phyloP scores from a whole-genome alignment of 768 basidiomycete genomes.

The Chalciporus sphaerocephalus region DNA sequence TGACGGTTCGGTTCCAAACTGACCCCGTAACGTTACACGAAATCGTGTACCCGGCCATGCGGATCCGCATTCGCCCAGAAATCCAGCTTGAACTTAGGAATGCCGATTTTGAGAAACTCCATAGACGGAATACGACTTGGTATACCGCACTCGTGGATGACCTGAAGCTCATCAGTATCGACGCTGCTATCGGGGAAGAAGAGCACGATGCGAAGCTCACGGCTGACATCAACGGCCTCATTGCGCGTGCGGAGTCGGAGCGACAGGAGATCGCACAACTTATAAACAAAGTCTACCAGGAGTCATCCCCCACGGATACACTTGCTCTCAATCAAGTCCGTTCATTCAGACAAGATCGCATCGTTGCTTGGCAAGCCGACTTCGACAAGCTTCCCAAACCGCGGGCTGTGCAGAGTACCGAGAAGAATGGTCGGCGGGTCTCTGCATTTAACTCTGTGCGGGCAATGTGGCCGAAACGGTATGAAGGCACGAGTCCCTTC shows the following conservation, averaged over 20 bases:
- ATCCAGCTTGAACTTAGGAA: conserved; percentile 89
- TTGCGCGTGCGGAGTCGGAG: conserved; percentile 70
- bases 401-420: conserved; percentile 41
- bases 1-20: conserved; percentile 85
- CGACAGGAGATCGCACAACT: conserved; percentile 65
- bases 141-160: conserved; percentile 74
- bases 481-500: conserved; percentile 50
- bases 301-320: conserved; percentile 78
- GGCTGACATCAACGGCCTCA: conserved; percentile 60
- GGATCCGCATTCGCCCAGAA: conserved; percentile 81
- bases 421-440: conserved; percentile 48
- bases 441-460: conserved; percentile 69
- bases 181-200: conserved; percentile 76
- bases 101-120: conserved; percentile 75
- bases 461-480: conserved; percentile 65
- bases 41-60: conserved; percentile 83
- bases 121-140: conserved; percentile 68
- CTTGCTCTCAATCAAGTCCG: conserved; percentile 84
- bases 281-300: conserved; percentile 76
- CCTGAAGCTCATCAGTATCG: conserved; percentile 70
- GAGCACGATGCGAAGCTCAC: conserved; percentile 60
- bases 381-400: conserved; percentile 81
- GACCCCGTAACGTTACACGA: conserved; percentile 82
- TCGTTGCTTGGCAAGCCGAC: conserved; percentile 95
- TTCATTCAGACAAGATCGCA: conserved; percentile 84